Conservation (phyloP, 768 basidiomycete species). For the Cystobasidiopsis lactophilus region DNA sequence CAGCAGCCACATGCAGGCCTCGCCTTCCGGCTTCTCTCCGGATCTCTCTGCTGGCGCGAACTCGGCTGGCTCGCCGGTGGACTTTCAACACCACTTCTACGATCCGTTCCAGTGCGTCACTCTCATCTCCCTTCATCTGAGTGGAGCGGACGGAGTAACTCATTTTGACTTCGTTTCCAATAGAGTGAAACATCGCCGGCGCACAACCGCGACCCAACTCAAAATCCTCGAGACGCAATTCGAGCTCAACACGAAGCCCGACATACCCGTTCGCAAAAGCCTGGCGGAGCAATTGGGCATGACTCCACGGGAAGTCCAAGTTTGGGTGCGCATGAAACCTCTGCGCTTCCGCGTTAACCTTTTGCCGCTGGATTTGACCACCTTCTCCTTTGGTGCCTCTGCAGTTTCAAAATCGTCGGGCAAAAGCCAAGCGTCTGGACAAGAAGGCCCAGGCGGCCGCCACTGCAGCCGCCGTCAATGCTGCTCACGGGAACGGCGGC, state of each 20-base stretch:
- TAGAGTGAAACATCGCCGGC: slow-evolving; percentile 21
- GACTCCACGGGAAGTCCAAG: slow-evolving; percentile 88
- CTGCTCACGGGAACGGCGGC: too few species aligned
- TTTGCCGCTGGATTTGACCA: neutral
- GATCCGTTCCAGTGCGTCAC: slow-evolving; percentile 12
- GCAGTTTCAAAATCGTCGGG: slow-evolving; percentile 19
- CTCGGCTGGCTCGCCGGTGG: too few species aligned
- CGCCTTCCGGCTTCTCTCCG: too few species aligned
- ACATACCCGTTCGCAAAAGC: slow-evolving; percentile 45
- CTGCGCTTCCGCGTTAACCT: neutral
- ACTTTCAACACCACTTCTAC: slow-evolving; percentile 14
- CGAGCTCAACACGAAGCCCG: slow-evolving; percentile 73
- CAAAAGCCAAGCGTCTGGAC: slow-evolving; percentile 17
- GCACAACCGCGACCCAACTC: slow-evolving; percentile 72
- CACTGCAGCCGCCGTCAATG: too few species aligned
- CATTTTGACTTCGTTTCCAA: neutral
- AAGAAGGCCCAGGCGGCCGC: neutral
- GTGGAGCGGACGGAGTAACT: neutral
- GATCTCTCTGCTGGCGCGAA: too few species aligned
- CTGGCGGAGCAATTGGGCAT: slow-evolving; percentile 68
- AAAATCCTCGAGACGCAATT: slow-evolving; percentile 73
- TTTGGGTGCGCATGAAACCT: slow-evolving; percentile 29
- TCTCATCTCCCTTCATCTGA: neutral
- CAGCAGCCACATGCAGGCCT: too few species aligned
- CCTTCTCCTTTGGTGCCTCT: neutral